Conservation (phyloP, 495 filamentous ascomycete genomes). For the Bryoglossum gracile region DNA sequence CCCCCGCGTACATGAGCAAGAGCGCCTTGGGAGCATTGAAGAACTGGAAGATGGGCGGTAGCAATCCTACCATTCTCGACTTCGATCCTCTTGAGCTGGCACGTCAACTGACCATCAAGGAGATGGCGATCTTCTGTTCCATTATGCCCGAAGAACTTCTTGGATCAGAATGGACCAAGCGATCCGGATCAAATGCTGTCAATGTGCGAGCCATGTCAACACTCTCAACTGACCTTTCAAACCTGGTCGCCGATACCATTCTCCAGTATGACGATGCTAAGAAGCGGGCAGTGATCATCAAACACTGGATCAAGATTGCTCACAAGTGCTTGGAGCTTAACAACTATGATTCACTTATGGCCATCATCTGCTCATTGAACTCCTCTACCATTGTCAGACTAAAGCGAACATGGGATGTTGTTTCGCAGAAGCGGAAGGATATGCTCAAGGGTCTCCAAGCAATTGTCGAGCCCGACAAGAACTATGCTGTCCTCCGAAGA, state of each 20-base stretch:
- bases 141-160: constrained; percentile 94
- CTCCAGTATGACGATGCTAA: constrained; percentile 80
- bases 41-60: constrained; percentile 66
- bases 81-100: constrained; percentile 92
- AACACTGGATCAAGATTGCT: constrained; percentile 97
- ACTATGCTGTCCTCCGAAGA: constrained; percentile 84
- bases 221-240: constrained; percentile 82
- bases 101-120: constrained; percentile 87
- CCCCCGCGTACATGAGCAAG: constrained; percentile 61
- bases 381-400: constrained; percentile 88
- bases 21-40: constrained; percentile 67
- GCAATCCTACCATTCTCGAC: constrained; percentile 70
- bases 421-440: constrained; percentile 78
- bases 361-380: constrained; percentile 89
- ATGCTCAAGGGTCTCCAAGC: constrained; percentile 68
- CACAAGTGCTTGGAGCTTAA: constrained; percentile 79
- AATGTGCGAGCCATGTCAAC: constrained; percentile 94
- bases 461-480: constrained; percentile 82
- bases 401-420: constrained; percentile 85
- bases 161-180: constrained; percentile 88
- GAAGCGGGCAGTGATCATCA: constrained; percentile 83
- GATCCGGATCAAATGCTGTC: constrained; percentile 66
- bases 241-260: constrained; percentile 94
- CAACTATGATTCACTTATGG: constrained; percentile 96
- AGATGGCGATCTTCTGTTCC: constrained; percentile 86